Base-by-base conservation (phyloP, 1,284 basidiomycete genomes). In the Leccinum variabile region DNA sequence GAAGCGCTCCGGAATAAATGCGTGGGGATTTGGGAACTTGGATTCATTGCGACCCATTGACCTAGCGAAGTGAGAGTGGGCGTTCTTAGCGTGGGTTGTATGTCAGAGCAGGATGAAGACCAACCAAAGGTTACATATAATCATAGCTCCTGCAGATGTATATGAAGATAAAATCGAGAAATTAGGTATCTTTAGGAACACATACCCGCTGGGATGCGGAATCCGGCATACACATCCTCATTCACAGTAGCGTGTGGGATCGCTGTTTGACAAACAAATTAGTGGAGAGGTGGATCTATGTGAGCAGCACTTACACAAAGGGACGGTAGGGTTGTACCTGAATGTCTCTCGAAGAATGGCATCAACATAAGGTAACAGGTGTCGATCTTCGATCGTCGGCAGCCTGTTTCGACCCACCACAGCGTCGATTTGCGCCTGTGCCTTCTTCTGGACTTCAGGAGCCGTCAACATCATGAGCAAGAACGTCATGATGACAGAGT, bases 1-100 rank as follows among this genome's bases (percentile, higher is more conserved):
- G 37, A 72, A 70, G n/a, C 71, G 66, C n/a, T 70, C 71, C 1
- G 71, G 69, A 14, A 56, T 63, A 22, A 68, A 74, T 25, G 63
- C 35, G n/a, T 71, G 18, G 1, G 69, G 41, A 0, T 63, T 60
- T 2, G 62, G 60, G 28, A 63, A 73, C 60, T 62, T 73, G 39
- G 35, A 35, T 33, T 63, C 65, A 5, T 73, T 25, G n/a, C 52
- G 72, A 2, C 54, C 25, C 68, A 73, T 70, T 2, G 70, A 69
- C 69, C 69, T 73, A 13, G 56, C 5, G 33, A 50, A 16, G 3
- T 13, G 16, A 37, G 18, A 53, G 9, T 5, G 16, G 25, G 32
- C 2, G 30, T 5, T 8, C 41, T 65, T 35, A 56, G 18, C 8
- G 25, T 49, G 2, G 8, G 16, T 18, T 3, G 4, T 5, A 52